These are phyloP conservation scores for Kitagawia praeruptora DNA, from an alignment of 129 eudicot species.

Conservation along the genomic window DNA sequence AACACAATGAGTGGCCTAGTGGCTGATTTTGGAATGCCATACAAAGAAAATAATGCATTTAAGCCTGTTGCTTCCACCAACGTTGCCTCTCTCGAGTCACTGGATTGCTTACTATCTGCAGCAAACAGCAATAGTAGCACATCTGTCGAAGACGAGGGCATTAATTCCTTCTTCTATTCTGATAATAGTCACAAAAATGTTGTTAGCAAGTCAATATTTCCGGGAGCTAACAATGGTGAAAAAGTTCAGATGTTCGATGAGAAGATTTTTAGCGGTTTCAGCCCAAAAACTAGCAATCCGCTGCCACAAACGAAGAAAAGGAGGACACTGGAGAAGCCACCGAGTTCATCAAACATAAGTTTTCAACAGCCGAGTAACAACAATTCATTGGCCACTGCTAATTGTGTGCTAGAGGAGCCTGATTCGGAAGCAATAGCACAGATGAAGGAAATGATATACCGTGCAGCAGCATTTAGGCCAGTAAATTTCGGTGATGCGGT, in stretches of 20 bases:
- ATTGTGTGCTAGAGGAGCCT: slow-evolving; percentile 36
- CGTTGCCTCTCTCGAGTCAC: slow-evolving; percentile 44
- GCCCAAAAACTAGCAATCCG: slow-evolving; percentile 9
- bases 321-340: slow-evolving; percentile 23
- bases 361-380: slow-evolving; percentile 42
- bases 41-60: slow-evolving; percentile 2
- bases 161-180: background rate
- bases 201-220: background rate
- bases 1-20: background rate
- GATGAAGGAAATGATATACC: slow-evolving; percentile 90
- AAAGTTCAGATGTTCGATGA: background rate
- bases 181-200: background rate
- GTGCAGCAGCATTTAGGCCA: slow-evolving; percentile 90
- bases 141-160: slow-evolving; percentile 14
- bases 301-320: slow-evolving; percentile 33
- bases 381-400: slow-evolving; percentile 16
- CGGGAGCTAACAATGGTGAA: background rate
- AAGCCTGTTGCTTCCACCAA: slow-evolving; percentile 12
- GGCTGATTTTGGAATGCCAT: background rate
- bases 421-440: slow-evolving; percentile 82
- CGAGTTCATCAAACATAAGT: slow-evolving; percentile 62
- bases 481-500: slow-evolving; percentile 55
- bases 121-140: slow-evolving; percentile 40
- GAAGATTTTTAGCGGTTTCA: background rate
- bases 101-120: slow-evolving; percentile 46